Evolutionary conservation across 257 asterid species (phyloP), one percentile per base, ranked within the genome.

Genomic region (Henckelia pumila): DNA sequence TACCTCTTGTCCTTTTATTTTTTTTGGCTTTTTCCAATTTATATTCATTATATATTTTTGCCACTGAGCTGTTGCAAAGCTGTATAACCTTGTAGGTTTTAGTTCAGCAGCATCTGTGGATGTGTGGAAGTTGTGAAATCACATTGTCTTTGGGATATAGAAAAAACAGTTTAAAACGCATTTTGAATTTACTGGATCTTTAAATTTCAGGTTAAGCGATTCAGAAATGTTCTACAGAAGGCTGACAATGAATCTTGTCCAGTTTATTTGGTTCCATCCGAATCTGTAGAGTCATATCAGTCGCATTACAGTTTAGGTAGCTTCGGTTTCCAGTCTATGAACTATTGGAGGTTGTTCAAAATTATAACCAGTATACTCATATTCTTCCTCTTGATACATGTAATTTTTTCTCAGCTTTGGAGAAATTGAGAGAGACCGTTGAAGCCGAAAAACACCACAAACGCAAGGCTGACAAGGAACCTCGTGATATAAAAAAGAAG

Each of bases 161-260:
- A 33, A 33, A 19, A n/a, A 29, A 33, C 33, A 6, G 61, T 37
- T 8, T 9, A 28, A 14, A 3, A 40, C 14, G 2, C 33, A 23
- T 56, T 50, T 61, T 25, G 30, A 60, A 26, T 47, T 75, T 35
- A 67, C 47, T 24, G 35, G 32, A 67, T 71, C 25, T 62, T 52
- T 10, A 62, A 70, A 55, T 79, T 75, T 71, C 87, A 91, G 96
- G 83, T 87, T 24, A 80, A 72, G 74, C 71, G 74, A 71, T 88
- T 91, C 82, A 85, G 82, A 71, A 85, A 50, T 77, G 74, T 91
- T 50, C 71, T 87, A 65, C 87, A 74, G 66, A 91, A 91, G 78
- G 98, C 88, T 24, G 94, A 66, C 65, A 76, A 68, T 24, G 77
- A 85, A 33, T 80, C 94, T 22, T 91, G 98, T 77, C 82, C 95